Evolutionary conservation across 2,329 filamentous ascomycete species (phyloP).

Genomic region (Alternaria brassicae): DNA sequence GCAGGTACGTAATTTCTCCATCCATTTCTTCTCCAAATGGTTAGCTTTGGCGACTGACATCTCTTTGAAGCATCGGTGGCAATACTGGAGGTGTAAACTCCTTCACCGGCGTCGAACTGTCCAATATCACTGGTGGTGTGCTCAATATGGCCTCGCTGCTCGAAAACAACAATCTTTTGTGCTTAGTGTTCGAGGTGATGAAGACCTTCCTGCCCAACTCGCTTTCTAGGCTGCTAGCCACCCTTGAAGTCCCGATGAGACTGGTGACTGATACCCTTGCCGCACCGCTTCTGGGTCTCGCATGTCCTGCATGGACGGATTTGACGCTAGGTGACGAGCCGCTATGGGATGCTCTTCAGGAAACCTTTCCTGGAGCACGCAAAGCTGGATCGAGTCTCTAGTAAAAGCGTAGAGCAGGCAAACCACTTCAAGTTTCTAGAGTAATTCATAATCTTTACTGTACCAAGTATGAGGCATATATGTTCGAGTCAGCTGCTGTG

Average conservation of each 20-base stretch:
- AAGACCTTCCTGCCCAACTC: slow-evolving; percentile 47
- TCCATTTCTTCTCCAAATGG: neutral
- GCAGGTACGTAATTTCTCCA: slow-evolving; percentile 19
- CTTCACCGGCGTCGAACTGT: slow-evolving; percentile 55
- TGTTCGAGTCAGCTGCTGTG: neutral
- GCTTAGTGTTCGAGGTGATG: slow-evolving; percentile 47
- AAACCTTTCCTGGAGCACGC: slow-evolving; percentile 17
- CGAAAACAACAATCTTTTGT: slow-evolving; percentile 51
- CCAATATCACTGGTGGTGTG: slow-evolving; percentile 34
- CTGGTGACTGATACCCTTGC: slow-evolving; percentile 28
- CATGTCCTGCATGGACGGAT: slow-evolving; percentile 36
- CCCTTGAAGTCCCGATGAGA: slow-evolving; percentile 31
- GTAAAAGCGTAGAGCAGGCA: neutral
- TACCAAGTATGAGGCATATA: neutral
- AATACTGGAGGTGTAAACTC: slow-evolving; percentile 61
- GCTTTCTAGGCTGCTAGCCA: slow-evolving; percentile 37
- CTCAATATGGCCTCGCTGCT: slow-evolving; percentile 39
- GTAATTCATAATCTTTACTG: neutral
- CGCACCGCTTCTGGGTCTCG: slow-evolving; percentile 29
- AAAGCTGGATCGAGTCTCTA: slow-evolving; percentile 16
- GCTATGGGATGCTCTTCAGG: slow-evolving; percentile 28
- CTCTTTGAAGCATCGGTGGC: slow-evolving; percentile 54
- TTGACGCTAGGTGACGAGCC: slow-evolving; percentile 22
- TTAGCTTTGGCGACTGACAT: neutral
- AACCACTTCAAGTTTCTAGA: too few relatives aligned